Percentiles rank a stretch among this genome's conserved stretches.
Conservation (phyloP, 768 basidiomycete genomes). For the Macrocybe gigantea region DNA sequence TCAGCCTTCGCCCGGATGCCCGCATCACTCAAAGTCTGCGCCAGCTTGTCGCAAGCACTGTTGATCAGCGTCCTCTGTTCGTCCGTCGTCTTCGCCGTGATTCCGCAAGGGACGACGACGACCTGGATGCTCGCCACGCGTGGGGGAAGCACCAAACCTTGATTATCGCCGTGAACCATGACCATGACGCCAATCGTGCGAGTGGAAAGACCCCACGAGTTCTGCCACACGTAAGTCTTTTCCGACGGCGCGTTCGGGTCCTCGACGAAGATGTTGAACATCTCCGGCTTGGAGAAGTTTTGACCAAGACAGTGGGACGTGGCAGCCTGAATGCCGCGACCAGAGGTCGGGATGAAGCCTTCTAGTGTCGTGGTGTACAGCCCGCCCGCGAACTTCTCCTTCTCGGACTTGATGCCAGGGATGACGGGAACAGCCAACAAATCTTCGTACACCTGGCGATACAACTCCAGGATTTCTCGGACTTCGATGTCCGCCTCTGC, state of each 20-base stretch:
- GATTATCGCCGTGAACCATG: conserved; percentile 98
- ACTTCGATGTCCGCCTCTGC: conserved; percentile 90
- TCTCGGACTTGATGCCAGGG: conserved; percentile 95
- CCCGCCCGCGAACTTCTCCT: conserved; percentile 98
- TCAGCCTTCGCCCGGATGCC: conserved; percentile 87
- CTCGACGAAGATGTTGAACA: conserved; percentile 98
- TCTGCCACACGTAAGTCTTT: conserved; percentile 92
- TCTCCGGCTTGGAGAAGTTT: conserved; percentile 92
- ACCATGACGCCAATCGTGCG: conserved; percentile 97
- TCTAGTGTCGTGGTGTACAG: conserved; percentile 98
- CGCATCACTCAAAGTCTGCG: conserved; percentile 60
- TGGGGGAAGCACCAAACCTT: conserved; percentile 96
- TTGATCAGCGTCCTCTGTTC: conserved; percentile 67
- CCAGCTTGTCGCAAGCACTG: conserved; percentile 72
- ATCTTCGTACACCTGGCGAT: conserved; percentile 93
- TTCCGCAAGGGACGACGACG: conserved; percentile 88
- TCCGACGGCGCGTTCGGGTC: conserved; percentile 75
- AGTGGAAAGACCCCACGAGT: conserved; percentile 98
- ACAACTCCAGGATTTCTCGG: conserved; percentile 89
- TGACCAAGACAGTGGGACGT: conserved; percentile 98
- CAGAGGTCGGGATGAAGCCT: conserved; percentile 95
- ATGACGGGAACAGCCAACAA: conserved; percentile 97
- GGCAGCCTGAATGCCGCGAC: conserved; percentile 96
- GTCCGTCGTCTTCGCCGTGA: conserved; percentile 79
- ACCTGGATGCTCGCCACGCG: conserved; percentile 91